phyloP scores from a whole-genome alignment of 1,284 basidiomycete genomes.

The Tremellales sp. region DNA sequence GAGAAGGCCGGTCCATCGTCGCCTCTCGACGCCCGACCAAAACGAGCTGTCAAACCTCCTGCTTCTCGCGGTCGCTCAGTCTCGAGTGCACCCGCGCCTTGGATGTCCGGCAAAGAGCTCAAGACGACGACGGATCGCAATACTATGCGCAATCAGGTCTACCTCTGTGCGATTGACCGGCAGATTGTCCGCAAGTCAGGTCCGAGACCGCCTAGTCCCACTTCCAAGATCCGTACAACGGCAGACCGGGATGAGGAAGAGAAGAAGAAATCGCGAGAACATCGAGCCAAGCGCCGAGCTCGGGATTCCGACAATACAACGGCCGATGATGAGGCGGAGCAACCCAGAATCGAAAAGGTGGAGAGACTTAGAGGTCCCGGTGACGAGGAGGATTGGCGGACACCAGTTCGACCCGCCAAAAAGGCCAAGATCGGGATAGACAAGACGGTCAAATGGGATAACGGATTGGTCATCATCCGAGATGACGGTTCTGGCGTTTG shows the following conservation, averaged over 20 bases:
- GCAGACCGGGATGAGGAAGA: constrained; percentile 68
- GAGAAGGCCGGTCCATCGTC: constrained; percentile 5
- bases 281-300: constrained; percentile 61
- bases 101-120: constrained; percentile 43
- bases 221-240: constrained; percentile 66
- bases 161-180: constrained; percentile 45
- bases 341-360: constrained; percentile 17
- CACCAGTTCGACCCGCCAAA: constrained; percentile 51
- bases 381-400: constrained; percentile 75
- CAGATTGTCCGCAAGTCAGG: constrained; percentile 65
- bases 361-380: constrained; percentile 57
- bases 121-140: constrained; percentile 37
- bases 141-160: constrained; percentile 43
- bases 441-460: constrained; percentile 73
- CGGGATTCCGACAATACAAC: constrained; percentile 37
- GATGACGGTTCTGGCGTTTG: constrained; percentile 18
- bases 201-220: constrained; percentile 69
- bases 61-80: too few species aligned
- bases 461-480: constrained; percentile 53
- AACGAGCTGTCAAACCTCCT: constrained; percentile 14
- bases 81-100: background rate
- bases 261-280: constrained; percentile 57
- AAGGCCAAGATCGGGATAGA: constrained; percentile 27
- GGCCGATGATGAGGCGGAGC: constrained; percentile 42
- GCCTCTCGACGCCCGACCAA: constrained; percentile 7